phyloP scores from a whole-genome alignment of 495 filamentous ascomycete genomes.

The Extremus antarcticus region DNA sequence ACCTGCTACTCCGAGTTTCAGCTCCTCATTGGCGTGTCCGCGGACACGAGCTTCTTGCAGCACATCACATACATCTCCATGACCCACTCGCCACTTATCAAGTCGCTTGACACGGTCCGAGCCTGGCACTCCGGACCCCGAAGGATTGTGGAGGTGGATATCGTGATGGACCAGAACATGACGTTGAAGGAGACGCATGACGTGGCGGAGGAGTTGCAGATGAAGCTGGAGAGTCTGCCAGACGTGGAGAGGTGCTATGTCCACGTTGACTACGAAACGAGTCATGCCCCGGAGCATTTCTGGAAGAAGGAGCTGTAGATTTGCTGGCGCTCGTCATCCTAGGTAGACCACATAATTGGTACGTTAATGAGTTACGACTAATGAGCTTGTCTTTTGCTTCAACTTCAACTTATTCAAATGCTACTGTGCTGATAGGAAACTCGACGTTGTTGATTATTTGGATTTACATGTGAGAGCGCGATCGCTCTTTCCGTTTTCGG shows the following conservation, averaged over 20 bases:
- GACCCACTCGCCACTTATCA: slow-evolving; percentile 75
- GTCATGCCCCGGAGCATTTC: slow-evolving; percentile 68
- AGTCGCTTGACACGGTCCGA: slow-evolving; percentile 84
- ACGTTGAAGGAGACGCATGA: slow-evolving; percentile 74
- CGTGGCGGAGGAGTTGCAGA: slow-evolving; percentile 86
- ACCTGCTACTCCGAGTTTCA: slow-evolving; percentile 87
- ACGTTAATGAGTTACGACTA: too few species aligned
- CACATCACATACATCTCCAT: slow-evolving; percentile 93
- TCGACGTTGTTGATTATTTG: too few species aligned
- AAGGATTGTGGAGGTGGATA: slow-evolving; percentile 49
- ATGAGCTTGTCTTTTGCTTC: too few species aligned
- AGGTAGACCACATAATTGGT: too few species aligned
- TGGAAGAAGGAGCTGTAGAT: slow-evolving; percentile 34
- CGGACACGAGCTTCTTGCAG: slow-evolving; percentile 75
- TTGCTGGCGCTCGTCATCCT: too few species aligned
- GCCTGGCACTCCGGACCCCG: slow-evolving; percentile 86
- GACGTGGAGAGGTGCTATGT: slow-evolving; percentile 93
- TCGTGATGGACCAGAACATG: slow-evolving; percentile 30
- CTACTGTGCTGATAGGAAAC: too few species aligned
- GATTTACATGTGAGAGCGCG: too few species aligned
- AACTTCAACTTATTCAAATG: too few species aligned
- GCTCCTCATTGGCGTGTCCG: slow-evolving; percentile 78
- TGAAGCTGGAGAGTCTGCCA: slow-evolving; percentile 84
- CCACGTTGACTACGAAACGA: slow-evolving; percentile 94
- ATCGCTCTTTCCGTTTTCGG: too few species aligned